These are phyloP conservation scores for Cadophora malorum DNA, from an alignment of 2,329 filamentous ascomycete species.

Conservation along the genomic window DNA sequence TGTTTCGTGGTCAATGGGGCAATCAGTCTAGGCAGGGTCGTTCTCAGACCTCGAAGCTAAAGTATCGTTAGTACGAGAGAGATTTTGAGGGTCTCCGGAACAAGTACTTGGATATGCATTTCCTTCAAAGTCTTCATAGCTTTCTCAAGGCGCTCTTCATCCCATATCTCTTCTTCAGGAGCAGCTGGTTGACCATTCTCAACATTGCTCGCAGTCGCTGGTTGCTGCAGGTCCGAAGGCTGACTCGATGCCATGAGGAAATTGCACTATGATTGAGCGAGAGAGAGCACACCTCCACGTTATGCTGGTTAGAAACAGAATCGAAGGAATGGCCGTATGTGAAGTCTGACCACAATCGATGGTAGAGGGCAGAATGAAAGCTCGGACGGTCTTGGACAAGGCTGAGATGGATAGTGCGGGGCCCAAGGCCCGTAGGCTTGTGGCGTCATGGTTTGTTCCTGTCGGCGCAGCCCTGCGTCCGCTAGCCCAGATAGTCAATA, in stretches of 20 bases:
- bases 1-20: slow-evolving; percentile 58
- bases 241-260: slow-evolving; percentile 11
- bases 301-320: not conserved
- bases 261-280: not conserved
- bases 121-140: slow-evolving; percentile 45
- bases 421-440: not conserved
- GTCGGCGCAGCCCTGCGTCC: not conserved
- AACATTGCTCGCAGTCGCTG: not conserved
- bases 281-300: not conserved
- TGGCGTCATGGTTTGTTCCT: not conserved
- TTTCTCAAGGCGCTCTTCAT: slow-evolving; percentile 44
- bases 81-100: not conserved
- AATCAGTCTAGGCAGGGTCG: slow-evolving; percentile 57
- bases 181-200: slow-evolving; percentile 14
- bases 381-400: slow-evolving; percentile 6
- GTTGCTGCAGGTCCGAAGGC: not conserved
- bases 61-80: not conserved
- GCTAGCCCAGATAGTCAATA: slow-evolving; percentile 6
- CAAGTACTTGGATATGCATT: slow-evolving; percentile 46
- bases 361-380: not conserved
- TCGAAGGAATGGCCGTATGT: not conserved
- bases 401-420: not conserved
- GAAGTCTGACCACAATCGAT: not conserved
- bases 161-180: slow-evolving; percentile 41
- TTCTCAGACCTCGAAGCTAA: slow-evolving; percentile 56